phyloP scores from a whole-genome alignment of 2,329 filamentous ascomycete species.

The Penicillium sp. region DNA sequence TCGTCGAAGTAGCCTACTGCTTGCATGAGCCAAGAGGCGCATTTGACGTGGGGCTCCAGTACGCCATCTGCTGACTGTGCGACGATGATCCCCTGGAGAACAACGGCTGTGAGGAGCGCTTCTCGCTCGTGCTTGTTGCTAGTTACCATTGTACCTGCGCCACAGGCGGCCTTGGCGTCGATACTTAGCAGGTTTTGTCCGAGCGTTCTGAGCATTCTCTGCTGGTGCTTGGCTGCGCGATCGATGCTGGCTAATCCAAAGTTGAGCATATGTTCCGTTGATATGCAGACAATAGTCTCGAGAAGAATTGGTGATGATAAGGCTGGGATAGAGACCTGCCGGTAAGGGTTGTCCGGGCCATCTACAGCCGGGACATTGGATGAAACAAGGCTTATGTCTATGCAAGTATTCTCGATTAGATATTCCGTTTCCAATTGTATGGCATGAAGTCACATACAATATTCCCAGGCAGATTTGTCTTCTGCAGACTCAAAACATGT shows the following conservation, averaged over 20 bases:
- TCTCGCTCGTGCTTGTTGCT: conserved; percentile 14
- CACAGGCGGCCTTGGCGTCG: neutral
- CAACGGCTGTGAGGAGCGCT: conserved; percentile 20
- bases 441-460: conserved; percentile 13
- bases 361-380: conserved; percentile 25
- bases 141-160: neutral
- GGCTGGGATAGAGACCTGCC: conserved; percentile 21
- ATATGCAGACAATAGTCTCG: conserved; percentile 26
- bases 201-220: conserved; percentile 22
- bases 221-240: conserved; percentile 21
- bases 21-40: conserved; percentile 24
- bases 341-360: conserved; percentile 25
- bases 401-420: neutral
- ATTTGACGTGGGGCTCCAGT: conserved; percentile 23
- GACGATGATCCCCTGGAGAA: conserved; percentile 23
- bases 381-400: conserved; percentile 25
- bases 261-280: conserved; percentile 27
- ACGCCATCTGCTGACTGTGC: conserved; percentile 24
- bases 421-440: neutral
- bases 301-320: conserved; percentile 22
- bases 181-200: conserved; percentile 18
- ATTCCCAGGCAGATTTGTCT: conserved; percentile 23
- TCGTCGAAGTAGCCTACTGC: conserved; percentile 15
- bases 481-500: conserved; percentile 16
- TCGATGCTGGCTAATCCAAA: conserved; percentile 21